A percentile compares a stretch with the other conserved stretches of the same genome.
Evolutionary conservation across 1,284 basidiomycete genomes (phyloP).

Genomic region (Ceratobasidium theobromae): DNA sequence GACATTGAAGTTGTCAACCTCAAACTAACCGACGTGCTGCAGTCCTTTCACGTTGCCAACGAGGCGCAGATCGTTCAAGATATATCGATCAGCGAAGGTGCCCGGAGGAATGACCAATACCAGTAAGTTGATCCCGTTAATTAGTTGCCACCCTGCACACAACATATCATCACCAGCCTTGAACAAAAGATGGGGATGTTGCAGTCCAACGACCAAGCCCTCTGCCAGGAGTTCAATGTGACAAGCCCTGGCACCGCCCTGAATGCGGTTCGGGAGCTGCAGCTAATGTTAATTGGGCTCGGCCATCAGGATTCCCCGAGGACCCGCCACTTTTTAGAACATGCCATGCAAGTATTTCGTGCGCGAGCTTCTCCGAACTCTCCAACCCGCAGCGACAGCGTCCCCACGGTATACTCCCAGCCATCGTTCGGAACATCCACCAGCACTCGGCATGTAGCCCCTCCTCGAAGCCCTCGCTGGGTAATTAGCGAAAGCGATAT

Average conservation of each 20-base stretch:
- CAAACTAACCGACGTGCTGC: slow-evolving; percentile 15
- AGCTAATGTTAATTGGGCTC: slow-evolving; percentile 16
- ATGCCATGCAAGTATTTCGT: slow-evolving; percentile 15
- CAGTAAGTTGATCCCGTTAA: not conserved
- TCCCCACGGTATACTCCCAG: slow-evolving; percentile 13
- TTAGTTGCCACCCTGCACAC: not conserved
- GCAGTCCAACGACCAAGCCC: slow-evolving; percentile 10
- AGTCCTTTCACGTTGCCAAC: slow-evolving; percentile 10
- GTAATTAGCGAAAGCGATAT: slow-evolving; percentile 26
- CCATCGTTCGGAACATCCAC: not conserved
- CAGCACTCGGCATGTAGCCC: not conserved
- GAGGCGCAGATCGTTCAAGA: slow-evolving; percentile 24
- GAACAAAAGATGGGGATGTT: slow-evolving; percentile 15
- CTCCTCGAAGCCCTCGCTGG: slow-evolving; percentile 4
- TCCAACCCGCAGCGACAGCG: not conserved
- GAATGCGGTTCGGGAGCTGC: slow-evolving; percentile 17
- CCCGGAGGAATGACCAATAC: slow-evolving; percentile 24
- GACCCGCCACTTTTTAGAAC: slow-evolving; percentile 21
- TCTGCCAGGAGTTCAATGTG: slow-evolving; percentile 16
- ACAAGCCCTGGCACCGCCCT: slow-evolving; percentile 18
- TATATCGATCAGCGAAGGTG: slow-evolving; percentile 21
- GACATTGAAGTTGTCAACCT: slow-evolving; percentile 29
- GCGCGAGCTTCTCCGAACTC: not conserved
- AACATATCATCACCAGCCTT: not conserved
- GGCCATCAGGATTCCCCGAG: slow-evolving; percentile 16